Conservation (phyloP, 129 eudicot genomes). For the Mikania micrantha region DNA sequence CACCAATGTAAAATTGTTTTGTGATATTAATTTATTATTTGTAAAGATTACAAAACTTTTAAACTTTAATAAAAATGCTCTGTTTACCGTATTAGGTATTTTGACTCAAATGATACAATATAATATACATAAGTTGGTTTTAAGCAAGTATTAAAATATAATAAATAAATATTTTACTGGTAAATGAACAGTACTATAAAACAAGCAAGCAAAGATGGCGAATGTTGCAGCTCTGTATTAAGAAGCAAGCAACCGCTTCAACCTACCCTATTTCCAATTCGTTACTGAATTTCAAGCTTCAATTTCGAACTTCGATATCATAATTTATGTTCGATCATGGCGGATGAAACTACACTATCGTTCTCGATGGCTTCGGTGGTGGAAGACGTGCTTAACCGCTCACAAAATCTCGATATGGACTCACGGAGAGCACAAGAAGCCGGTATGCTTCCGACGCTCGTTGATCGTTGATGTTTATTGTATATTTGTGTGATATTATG, state of each 20-base stretch:
- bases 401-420: slow-evolving; percentile 74
- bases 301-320: not conserved
- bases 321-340: slow-evolving; percentile 36
- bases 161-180: slow-evolving; percentile 5
- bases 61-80: too few relatives aligned
- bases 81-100: too few relatives aligned
- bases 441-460: slow-evolving; percentile 30
- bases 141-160: not conserved
- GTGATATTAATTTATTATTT: too few relatives aligned
- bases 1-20: too few relatives aligned
- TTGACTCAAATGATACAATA: too few relatives aligned
- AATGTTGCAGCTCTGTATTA: slow-evolving; percentile 19
- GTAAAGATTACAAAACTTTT: too few relatives aligned
- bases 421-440: slow-evolving; percentile 92
- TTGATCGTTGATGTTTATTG: not conserved
- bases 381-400: slow-evolving; percentile 68
- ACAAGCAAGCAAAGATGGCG: slow-evolving; percentile 26
- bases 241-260: slow-evolving; percentile 20
- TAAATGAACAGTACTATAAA: slow-evolving; percentile 23
- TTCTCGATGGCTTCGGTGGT: slow-evolving; percentile 82
- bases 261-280: not conserved
- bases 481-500: not conserved
- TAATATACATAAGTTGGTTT: too few relatives aligned
- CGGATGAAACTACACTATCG: slow-evolving; percentile 42
- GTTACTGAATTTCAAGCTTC: not conserved